Evolutionary conservation across 2,329 filamentous ascomycete species (phyloP), one percentile per base, ranked within the genome.

Genomic region (Colletotrichum sp.): DNA sequence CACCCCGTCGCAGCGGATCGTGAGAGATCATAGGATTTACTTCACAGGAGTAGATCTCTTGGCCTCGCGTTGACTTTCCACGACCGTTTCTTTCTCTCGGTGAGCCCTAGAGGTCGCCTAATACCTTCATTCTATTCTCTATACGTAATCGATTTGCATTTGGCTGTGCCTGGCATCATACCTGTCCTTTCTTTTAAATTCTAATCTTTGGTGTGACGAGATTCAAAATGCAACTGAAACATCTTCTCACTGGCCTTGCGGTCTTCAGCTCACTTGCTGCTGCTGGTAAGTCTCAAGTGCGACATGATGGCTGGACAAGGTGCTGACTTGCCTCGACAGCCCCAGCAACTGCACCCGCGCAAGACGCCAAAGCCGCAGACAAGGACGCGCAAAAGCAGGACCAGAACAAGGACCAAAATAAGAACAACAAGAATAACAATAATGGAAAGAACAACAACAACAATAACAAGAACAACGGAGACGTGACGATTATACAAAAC

Each of bases 401-500:
- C 13, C 38, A 63, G 10, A 67, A 67, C 5, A 16, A 74, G 21
- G 59, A 36, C 7, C 62, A 75, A 16, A 63, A 24, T 43, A 63
- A 68, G 3, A 67, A 68, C 43, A 52, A 18, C 13, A 64, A 65
- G 9, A 61, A 64, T 16, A 68, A 61, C n/a, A 58, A 63, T 12
- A 58, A 72, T 6, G 21, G 36, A 5, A 55, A 34, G 6, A 48
- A 58, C 10, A 62, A 63, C 5, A 62, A 67, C 5, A 62, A 67
- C 1, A 63, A 68, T 13, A 56, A 61, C 12, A 75, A 67, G 6
- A 18, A 18, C 61, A 62, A 67, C 24, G 69, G 32, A 13, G 56
- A 72, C 18, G 62, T 83, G 30, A 80, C 81, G 58, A 78, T 82
- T 73, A 62, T 81, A 64, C 81, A 82, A 63, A 79, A 79, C 70